Evolutionary conservation across 495 filamentous ascomycete genomes (phyloP), one percentile per base, ranked within the genome.

Genomic region (Daldinia grandis): DNA sequence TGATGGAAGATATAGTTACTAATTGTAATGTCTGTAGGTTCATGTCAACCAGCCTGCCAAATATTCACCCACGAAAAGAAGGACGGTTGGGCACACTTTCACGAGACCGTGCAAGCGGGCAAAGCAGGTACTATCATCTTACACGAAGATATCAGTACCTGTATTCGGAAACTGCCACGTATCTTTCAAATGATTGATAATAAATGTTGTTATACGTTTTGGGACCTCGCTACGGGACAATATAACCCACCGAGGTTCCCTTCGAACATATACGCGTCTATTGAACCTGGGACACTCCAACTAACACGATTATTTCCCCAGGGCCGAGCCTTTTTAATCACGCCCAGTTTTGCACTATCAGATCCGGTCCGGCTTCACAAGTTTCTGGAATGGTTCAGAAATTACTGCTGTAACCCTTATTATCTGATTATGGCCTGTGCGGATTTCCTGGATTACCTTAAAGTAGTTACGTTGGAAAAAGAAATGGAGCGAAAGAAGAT

Each of bases 251-350:
- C 75, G 6, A 72, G 62, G 25, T 77, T 74, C 57, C 75, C 75
- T 30, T 77, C 75, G 4, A 19, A 72, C 38, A 28, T 44, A 4
- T 21, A 58, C 40, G 55, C 58, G 17, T 14, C 42, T 1, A 68
- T 74, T 28, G 51, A 62, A 35, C 75, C 75, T 0, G 80, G 79
- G 0, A 68, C 74, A n/a, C 67, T 81, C 5, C 74, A 71, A 15
- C 53, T 85, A n/a, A 81, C 76, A 1, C 83, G 86, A 1, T 72
- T 92, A 3, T 90, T 93, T 55, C 86, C 87, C 6, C 73, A 79
- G 27, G 88, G 90, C 5, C 76, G 79, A 5, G 87, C 82, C 0
- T 84, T 90, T 24, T 75, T 93, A 0, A 71, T 93, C 5, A 90
- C 90, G 0, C 88, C 91, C 37, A 90, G 89, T 61, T 84, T 90